Evolutionary conservation across 2,329 filamentous ascomycete species (phyloP).

Genomic region (Arthroderma sp.): DNA sequence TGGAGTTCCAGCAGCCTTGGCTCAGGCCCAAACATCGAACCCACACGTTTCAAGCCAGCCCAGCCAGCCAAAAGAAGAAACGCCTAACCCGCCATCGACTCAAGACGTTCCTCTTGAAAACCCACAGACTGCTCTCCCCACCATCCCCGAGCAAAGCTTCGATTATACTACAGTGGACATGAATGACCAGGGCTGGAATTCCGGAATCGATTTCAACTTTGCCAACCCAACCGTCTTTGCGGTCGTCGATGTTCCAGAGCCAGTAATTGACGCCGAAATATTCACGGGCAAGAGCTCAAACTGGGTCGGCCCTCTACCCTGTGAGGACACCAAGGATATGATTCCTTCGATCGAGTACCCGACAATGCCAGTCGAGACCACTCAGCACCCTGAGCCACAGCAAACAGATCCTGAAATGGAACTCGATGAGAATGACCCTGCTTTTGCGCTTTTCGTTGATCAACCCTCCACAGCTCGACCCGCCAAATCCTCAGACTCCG

Average conservation of each 20-base stretch:
- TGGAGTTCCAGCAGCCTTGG: conserved; percentile 31
- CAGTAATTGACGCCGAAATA: conserved; percentile 44
- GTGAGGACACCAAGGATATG: conserved; percentile 37
- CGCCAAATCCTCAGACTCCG: conserved; percentile 27
- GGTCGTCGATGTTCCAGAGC: conserved; percentile 55
- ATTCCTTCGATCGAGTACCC: conserved; percentile 34
- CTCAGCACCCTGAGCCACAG: conserved; percentile 6
- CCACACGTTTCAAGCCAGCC: conserved; percentile 29
- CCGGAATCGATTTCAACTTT: conserved; percentile 33
- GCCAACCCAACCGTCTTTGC: conserved; percentile 44
- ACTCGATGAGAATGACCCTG: conserved; percentile 41
- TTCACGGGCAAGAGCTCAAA: conserved; percentile 60
- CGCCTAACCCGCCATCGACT: conserved; percentile 45
- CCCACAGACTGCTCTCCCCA: conserved; percentile 57
- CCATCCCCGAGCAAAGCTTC: conserved; percentile 66
- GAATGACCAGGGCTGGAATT: conserved; percentile 30
- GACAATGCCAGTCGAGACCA: conserved; percentile 12
- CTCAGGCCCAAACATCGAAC: conserved; percentile 25
- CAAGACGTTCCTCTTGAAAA: conserved; percentile 47
- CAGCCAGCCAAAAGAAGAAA: conserved; percentile 49
- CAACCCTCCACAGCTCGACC: conserved; percentile 21
- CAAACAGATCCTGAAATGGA: conserved; percentile 27
- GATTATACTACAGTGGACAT: conserved; percentile 62
- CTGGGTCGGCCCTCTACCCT: conserved; percentile 35
- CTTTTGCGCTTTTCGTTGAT: conserved; percentile 40